These are phyloP conservation scores for Candida montana DNA, from an alignment of 805 yeast genomes.

Conservation along the genomic window DNA sequence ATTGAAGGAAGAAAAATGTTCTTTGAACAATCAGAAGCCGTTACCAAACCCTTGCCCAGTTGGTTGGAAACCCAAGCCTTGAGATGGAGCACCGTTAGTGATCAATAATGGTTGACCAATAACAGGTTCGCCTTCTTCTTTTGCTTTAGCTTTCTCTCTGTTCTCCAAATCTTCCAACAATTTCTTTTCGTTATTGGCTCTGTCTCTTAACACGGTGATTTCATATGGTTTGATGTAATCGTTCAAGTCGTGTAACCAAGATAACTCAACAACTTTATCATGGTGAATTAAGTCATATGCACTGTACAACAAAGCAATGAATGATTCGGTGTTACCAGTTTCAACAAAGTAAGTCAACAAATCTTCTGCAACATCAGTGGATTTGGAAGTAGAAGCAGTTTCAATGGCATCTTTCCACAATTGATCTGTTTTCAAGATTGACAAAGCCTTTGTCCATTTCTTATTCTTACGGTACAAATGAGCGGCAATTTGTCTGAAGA, in stretches of 20 bases:
- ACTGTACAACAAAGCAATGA: constrained; percentile 81
- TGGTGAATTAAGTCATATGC: constrained; percentile 75
- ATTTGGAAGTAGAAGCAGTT: constrained; percentile 81
- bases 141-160: constrained; percentile 57
- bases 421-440: constrained; percentile 85
- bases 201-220: constrained; percentile 80
- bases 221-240: constrained; percentile 90
- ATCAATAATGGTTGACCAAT: constrained; percentile 69
- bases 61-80: constrained; percentile 56
- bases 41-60: constrained; percentile 73
- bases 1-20: background rate
- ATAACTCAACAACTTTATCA: constrained; percentile 81
- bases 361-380: constrained; percentile 81
- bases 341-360: constrained; percentile 88
- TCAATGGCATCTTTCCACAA: constrained; percentile 92
- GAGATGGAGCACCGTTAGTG: constrained; percentile 60
- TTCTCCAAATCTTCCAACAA: constrained; percentile 65
- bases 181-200: constrained; percentile 57
- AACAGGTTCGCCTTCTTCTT: constrained; percentile 39
- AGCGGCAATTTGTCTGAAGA: constrained; percentile 96
- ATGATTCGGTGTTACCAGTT: constrained; percentile 93
- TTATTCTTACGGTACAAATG: constrained; percentile 88
- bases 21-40: constrained; percentile 24
- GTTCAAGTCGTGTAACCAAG: constrained; percentile 83
- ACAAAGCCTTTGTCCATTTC: constrained; percentile 86